A percentile compares a stretch with the other conserved stretches of the same genome.
Evolutionary conservation across 1,139 yeast genomes (phyloP).

Genomic region (Yamadazyma songkhlaensis): DNA sequence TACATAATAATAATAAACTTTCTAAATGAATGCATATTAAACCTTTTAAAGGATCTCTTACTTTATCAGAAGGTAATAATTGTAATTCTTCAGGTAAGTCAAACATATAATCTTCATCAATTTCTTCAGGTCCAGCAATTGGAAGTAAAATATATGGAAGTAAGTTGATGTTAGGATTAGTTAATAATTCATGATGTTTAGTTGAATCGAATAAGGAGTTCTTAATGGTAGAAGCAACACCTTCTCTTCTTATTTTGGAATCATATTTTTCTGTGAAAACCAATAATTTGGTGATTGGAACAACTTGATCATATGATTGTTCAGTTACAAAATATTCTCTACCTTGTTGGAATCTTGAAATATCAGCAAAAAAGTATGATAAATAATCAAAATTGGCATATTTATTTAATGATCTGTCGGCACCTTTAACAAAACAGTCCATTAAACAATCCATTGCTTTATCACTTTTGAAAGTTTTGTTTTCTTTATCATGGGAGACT

Average conservation of each 20-base stretch:
- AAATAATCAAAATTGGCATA: constrained; percentile 79
- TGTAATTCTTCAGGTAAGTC: constrained; percentile 88
- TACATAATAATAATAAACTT: constrained; percentile 70
- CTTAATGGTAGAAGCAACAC: constrained; percentile 90
- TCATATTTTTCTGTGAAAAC: constrained; percentile 84
- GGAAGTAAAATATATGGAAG: constrained; percentile 83
- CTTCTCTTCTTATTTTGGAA: constrained; percentile 79
- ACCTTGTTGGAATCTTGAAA: constrained; percentile 70
- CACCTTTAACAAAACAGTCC: constrained; percentile 89
- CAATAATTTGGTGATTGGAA: constrained; percentile 75
- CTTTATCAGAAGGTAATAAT: constrained; percentile 70
- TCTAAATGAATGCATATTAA: constrained; percentile 74
- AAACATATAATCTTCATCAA: constrained; percentile 80
- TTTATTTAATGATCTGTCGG: constrained; percentile 66
- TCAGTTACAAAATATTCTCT: constrained; percentile 71
- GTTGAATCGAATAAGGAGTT: constrained; percentile 82
- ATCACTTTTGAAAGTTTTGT: constrained; percentile 49
- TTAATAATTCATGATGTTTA: constrained; percentile 58
- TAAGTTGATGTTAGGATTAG: constrained; percentile 64
- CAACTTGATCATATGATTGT: constrained; percentile 72
- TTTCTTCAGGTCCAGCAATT: constrained; percentile 77
- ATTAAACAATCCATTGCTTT: constrained; percentile 76
- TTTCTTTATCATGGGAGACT: constrained; percentile 30
- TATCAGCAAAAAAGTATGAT: constrained; percentile 86
- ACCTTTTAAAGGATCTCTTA: constrained; percentile 68